Conservation (phyloP, 169 alveolate species). For the Ichthyophthirius multifiliis region DNA sequence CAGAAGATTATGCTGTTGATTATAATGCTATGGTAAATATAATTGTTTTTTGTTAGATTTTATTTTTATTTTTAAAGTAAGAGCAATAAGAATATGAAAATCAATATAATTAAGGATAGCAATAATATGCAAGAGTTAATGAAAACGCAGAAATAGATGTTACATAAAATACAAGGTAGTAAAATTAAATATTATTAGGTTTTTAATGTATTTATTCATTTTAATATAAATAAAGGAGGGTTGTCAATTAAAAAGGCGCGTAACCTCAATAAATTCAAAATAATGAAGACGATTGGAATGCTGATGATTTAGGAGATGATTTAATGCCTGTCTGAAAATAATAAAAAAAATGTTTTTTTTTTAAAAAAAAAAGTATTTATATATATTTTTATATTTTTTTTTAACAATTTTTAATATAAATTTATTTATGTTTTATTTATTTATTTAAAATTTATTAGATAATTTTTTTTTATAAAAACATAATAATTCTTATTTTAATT, state of each 20-base stretch:
- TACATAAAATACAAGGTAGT: neutral
- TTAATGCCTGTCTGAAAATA: neutral
- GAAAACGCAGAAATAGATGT: neutral
- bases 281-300: slow-evolving; percentile 2
- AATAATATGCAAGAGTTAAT: neutral
- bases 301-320: slow-evolving; percentile 5
- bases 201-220: neutral
- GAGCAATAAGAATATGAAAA: neutral
- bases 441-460: too few relatives aligned
- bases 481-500: too few relatives aligned
- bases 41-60: neutral
- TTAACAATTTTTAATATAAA: too few relatives aligned
- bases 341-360: too few relatives aligned
- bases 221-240: neutral
- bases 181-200: neutral
- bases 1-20: slow-evolving; percentile 24
- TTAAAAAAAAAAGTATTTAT: too few relatives aligned
- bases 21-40: neutral
- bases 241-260: neutral
- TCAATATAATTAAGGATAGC: neutral
- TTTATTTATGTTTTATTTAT: too few relatives aligned
- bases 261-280: neutral
- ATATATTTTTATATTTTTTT: too few relatives aligned
- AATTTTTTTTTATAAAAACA: too few relatives aligned
- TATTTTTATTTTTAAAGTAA: neutral